Evolutionary conservation across 2,329 filamentous ascomycete species (phyloP).

Genomic region (Sporothrix brunneoviolacea): DNA sequence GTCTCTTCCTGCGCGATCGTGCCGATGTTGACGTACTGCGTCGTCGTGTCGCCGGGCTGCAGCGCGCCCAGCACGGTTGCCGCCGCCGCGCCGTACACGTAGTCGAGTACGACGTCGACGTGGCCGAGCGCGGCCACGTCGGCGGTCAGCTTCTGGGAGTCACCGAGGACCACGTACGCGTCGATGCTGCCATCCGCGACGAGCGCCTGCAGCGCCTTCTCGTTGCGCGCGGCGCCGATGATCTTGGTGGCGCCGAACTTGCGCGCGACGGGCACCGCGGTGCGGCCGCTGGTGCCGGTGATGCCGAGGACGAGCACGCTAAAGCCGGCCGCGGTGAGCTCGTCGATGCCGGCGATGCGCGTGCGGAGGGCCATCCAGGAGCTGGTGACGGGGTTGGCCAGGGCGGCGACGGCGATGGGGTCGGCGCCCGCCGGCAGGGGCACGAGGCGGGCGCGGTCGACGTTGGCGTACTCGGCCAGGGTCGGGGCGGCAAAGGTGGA

Average conservation of each 20-base stretch:
- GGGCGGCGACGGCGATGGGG: slow-evolving; percentile 42
- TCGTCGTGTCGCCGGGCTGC: slow-evolving; percentile 19
- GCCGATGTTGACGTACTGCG: slow-evolving; percentile 50
- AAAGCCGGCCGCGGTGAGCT: slow-evolving; percentile 28
- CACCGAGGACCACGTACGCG: slow-evolving; percentile 35
- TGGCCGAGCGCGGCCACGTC: slow-evolving; percentile 41
- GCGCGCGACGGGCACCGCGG: slow-evolving; percentile 43
- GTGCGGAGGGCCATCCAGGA: slow-evolving; percentile 51
- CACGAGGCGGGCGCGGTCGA: slow-evolving; percentile 32
- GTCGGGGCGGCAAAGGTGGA: slow-evolving; percentile 29
- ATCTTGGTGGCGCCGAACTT: slow-evolving; percentile 42
- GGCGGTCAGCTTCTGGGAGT: slow-evolving; percentile 29
- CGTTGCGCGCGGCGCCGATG: slow-evolving; percentile 45
- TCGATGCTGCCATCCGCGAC: slow-evolving; percentile 34
- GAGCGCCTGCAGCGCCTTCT: slow-evolving; percentile 30
- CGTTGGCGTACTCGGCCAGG: slow-evolving; percentile 42
- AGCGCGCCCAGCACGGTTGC: slow-evolving; percentile 43
- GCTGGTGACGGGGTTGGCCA: slow-evolving; percentile 49
- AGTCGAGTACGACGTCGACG: slow-evolving; percentile 51
- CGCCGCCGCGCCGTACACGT: slow-evolving; percentile 45
- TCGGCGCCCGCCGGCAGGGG: slow-evolving; percentile 40
- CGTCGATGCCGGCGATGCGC: slow-evolving; percentile 33
- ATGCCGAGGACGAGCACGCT: slow-evolving; percentile 73
- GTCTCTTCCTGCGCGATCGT: slow-evolving; percentile 32
- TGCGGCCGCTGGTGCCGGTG: slow-evolving; percentile 69